These are phyloP conservation scores for Triticum aestivum DNA, from an alignment of 176 grass and related monocot genomes.

Conservation along the genomic window IWGSC_CS_RefSeq_v2.1 NC_057797.1:783476830-783477329, in stretches of 20 bases:
- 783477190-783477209: neutral
- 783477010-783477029: neutral
- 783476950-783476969: neutral
- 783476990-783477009: neutral
- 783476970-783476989: neutral
- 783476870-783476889: neutral
- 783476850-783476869: neutral
- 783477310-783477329: neutral
- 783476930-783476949: neutral
- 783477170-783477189: neutral
- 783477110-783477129: neutral
- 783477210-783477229: neutral
- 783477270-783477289: constrained; percentile 4
- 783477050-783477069: neutral
- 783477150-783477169: accelerated
- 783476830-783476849: constrained; percentile 1
- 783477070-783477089: constrained; percentile 1
- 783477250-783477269: neutral
- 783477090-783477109: neutral
- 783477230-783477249: neutral
- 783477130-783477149: constrained; percentile 1
- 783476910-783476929: neutral
- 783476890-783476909: neutral
- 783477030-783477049: accelerated
- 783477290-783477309: neutral